These are phyloP conservation scores for Oryza longistaminata DNA, from an alignment of 176 grass and related monocot genomes.

Conservation along the genomic window DNA sequence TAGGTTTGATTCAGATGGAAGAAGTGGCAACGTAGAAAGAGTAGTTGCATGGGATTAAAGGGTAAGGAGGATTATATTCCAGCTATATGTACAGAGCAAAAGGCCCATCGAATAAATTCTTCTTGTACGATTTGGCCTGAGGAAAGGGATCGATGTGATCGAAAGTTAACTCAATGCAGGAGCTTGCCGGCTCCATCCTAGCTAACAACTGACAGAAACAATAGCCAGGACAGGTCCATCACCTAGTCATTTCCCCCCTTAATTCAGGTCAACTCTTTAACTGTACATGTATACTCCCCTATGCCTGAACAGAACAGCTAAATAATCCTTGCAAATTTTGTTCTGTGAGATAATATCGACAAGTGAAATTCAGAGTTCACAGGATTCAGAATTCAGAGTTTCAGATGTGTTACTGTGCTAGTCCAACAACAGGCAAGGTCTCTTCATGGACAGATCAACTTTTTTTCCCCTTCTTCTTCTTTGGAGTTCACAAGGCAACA, in stretches of 20 bases:
- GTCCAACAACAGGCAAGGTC: background rate
- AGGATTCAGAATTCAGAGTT: background rate
- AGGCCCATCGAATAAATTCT: slow-evolving; percentile 48
- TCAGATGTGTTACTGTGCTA: background rate
- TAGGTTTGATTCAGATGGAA: background rate
- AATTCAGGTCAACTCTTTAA: slow-evolving; percentile 32
- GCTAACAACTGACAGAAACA: slow-evolving; percentile 6
- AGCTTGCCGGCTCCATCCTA: background rate
- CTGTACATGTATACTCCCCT: background rate
- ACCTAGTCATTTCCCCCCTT: slow-evolving; percentile 9
- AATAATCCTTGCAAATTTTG: background rate
- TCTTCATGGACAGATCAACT: background rate
- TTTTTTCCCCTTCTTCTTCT: background rate
- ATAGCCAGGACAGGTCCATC: slow-evolving; percentile 15
- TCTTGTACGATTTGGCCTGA: slow-evolving; percentile 37
- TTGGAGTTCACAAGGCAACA: slow-evolving; percentile 22
- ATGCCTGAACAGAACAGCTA: background rate
- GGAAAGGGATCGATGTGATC: background rate
- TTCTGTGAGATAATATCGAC: background rate
- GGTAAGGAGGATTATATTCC: slow-evolving; percentile 31
- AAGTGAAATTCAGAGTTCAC: background rate
- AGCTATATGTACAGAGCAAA: slow-evolving; percentile 41
- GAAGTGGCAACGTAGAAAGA: slow-evolving; percentile 40
- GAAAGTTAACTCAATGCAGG: slow-evolving; percentile 26
- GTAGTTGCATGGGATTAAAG: slow-evolving; percentile 30